Evolutionary conservation across 208 protist genomes (phyloP).

Genomic region (Crithidia acanthocephali): DNA sequence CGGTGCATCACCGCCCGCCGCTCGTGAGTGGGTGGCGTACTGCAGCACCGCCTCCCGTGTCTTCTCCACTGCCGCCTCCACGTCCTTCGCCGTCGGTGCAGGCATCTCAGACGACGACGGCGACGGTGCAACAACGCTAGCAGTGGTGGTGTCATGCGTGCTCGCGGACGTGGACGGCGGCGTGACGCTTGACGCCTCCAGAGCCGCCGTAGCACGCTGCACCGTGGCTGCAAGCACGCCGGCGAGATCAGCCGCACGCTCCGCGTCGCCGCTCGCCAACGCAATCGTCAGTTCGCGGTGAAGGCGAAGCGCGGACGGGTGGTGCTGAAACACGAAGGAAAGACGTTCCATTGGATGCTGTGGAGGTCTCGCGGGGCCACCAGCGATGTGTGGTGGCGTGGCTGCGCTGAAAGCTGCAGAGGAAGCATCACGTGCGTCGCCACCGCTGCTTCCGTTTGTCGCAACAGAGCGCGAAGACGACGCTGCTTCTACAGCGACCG

Average conservation of each 20-base stretch:
- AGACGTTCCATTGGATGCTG: constrained; percentile 71
- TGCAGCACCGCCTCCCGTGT: constrained; percentile 33
- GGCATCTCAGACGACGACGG: constrained; percentile 10
- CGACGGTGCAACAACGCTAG: neutral
- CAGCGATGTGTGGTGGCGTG: neutral
- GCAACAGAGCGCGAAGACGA: constrained; percentile 1
- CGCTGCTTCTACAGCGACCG: neutral
- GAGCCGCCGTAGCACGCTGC: constrained; percentile 22
- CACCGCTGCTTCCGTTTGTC: neutral
- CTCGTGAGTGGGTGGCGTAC: neutral
- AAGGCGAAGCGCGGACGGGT: constrained; percentile 66
- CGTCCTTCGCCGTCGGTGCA: constrained; percentile 22
- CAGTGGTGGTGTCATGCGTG: neutral
- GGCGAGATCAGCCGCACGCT: constrained; percentile 67
- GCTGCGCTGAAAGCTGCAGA: neutral
- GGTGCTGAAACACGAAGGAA: constrained; percentile 63
- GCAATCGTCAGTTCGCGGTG: constrained; percentile 78
- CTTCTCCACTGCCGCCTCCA: constrained; percentile 40
- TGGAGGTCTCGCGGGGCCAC: neutral
- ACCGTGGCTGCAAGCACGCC: constrained; percentile 61
- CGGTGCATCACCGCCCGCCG: neutral
- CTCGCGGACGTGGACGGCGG: neutral
- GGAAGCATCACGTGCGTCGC: neutral
- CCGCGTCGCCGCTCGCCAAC: constrained; percentile 67
- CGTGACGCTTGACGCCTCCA: neutral